Percentiles rank a stretch among this genome's conserved stretches.
phyloP scores from a whole-genome alignment of 192 early-diverging fungal species.

The Piromyces finnis region DNA sequence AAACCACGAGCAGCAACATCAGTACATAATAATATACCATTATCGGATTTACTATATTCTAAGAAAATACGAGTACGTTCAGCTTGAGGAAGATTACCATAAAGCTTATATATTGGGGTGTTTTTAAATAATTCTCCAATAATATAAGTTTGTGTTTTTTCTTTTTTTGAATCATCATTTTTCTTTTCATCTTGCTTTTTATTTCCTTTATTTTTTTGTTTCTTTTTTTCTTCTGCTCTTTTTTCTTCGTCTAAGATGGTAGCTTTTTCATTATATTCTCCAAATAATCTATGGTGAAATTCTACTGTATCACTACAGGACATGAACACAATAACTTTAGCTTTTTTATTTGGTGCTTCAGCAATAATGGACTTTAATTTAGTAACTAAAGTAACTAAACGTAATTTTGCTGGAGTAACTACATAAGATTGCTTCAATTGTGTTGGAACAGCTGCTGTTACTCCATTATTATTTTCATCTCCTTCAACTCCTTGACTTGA shows the following conservation, averaged over 20 bases:
- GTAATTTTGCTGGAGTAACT: conserved; percentile 75
- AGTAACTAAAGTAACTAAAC: conserved; percentile 67
- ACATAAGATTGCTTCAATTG: conserved; percentile 78
- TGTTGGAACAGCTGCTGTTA: conserved; percentile 53
- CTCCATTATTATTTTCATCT: neutral
- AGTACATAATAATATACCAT: conserved; percentile 80
- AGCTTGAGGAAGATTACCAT: conserved; percentile 71
- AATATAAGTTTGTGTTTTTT: conserved; percentile 11
- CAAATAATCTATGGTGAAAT: conserved; percentile 50
- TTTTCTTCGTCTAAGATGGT: conserved; percentile 14
- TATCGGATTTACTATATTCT: conserved; percentile 38
- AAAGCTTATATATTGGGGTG: conserved; percentile 59
- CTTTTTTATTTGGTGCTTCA: conserved; percentile 9
- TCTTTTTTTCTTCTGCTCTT: conserved; percentile 17
- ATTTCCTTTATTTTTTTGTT: conserved; percentile 17
- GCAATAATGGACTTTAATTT: conserved; percentile 24
- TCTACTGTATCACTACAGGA: conserved; percentile 87
- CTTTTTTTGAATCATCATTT: conserved; percentile 8
- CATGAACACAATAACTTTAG: conserved; percentile 86
- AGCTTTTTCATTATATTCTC: conserved; percentile 9
- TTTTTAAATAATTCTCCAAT: conserved; percentile 46
- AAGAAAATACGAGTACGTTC: conserved; percentile 56
- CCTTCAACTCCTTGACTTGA: conserved; percentile 1
- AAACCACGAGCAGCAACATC: conserved; percentile 95
- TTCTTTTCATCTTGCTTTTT: neutral